Evolutionary conservation across 805 yeast species (phyloP).

Genomic region (Sungouiella thailandica): DNA sequence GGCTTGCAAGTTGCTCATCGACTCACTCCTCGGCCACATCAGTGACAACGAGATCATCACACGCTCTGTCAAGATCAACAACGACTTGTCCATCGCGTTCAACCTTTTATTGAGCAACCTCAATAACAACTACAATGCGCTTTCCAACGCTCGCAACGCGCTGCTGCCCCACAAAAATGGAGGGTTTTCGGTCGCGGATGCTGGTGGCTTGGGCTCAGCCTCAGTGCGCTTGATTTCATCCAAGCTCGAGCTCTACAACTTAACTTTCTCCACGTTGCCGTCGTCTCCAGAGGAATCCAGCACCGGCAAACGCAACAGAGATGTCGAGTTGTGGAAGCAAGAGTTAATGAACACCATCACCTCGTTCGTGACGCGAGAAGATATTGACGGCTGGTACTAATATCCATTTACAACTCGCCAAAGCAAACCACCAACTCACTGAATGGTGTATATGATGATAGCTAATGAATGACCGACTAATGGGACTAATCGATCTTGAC

Average conservation of each 20-base stretch:
- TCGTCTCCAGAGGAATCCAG: not conserved
- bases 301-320: conserved; percentile 2
- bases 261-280: conserved; percentile 19
- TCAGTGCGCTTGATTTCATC: conserved; percentile 18
- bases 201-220: conserved; percentile 21
- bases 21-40: conserved; percentile 19
- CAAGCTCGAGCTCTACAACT: conserved; percentile 21
- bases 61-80: conserved; percentile 31
- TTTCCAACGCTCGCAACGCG: conserved; percentile 12
- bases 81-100: conserved; percentile 31
- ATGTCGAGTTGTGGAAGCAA: conserved; percentile 12
- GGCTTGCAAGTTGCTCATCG: conserved; percentile 31
- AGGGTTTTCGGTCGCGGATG: no score
- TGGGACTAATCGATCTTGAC: conserved; percentile 79
- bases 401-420: not conserved
- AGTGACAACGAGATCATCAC: conserved; percentile 22
- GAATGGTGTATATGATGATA: not conserved
- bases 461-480: conserved; percentile 10
- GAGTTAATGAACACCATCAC: conserved; percentile 14
- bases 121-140: conserved; percentile 10
- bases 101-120: conserved; percentile 24
- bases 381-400: conserved; percentile 32
- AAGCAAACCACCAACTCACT: not conserved
- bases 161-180: not conserved
- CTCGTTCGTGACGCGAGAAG: conserved; percentile 28